A percentile compares a stretch with the other conserved stretches of the same genome.
phyloP scores from a whole-genome alignment of 768 basidiomycete species.

The Pisolithus tinctorius region DNA sequence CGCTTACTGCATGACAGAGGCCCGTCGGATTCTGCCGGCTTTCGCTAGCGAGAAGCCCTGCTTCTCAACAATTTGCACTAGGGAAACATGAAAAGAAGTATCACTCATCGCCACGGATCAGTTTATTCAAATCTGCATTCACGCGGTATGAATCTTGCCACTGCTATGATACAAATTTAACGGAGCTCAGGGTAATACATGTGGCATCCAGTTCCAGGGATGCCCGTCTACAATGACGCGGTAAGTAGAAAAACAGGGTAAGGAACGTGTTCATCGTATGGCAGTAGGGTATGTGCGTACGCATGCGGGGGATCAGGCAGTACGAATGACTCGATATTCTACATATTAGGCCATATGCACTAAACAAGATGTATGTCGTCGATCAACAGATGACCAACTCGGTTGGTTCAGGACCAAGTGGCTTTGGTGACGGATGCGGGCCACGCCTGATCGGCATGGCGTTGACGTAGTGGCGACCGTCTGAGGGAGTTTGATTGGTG shows the following conservation, averaged over 20 bases:
- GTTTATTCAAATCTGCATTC: too few species aligned
- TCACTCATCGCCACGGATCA: too few species aligned
- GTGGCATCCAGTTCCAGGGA: background rate
- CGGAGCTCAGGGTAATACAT: too few species aligned
- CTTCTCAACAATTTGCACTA: too few species aligned
- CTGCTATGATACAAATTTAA: too few species aligned
- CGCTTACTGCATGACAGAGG: too few species aligned
- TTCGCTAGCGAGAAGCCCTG: too few species aligned
- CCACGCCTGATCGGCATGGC: background rate
- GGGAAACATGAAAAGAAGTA: too few species aligned
- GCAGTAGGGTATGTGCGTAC: background rate
- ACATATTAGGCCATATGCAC: too few species aligned
- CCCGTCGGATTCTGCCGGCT: too few species aligned
- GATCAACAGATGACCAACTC: conserved; percentile 12
- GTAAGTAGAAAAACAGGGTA: background rate
- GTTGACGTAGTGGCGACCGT: background rate
- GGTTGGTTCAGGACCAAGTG: conserved; percentile 19
- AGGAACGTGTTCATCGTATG: background rate
- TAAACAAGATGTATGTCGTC: background rate
- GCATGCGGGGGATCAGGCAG: background rate
- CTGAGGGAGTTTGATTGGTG: background rate
- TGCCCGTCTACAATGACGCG: background rate
- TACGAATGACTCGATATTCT: too few species aligned
- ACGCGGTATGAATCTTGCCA: too few species aligned
- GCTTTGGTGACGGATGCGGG: background rate